These are phyloP conservation scores for Glebionis coronaria DNA, from an alignment of 129 eudicot genomes.

Conservation along the genomic window DNA sequence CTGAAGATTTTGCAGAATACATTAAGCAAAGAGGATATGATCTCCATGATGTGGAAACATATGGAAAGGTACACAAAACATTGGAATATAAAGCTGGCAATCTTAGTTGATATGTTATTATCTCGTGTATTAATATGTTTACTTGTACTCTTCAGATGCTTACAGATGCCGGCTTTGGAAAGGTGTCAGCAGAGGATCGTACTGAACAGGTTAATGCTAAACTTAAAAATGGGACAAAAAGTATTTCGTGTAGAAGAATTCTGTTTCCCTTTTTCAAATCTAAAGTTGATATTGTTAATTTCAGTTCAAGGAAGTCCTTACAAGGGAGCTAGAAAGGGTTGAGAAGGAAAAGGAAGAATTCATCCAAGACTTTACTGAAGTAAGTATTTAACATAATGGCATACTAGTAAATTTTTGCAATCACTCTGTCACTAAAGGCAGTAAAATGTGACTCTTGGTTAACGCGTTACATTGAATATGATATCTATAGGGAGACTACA, in stretches of 20 bases:
- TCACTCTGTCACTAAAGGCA: background rate
- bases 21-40: conserved; percentile 98
- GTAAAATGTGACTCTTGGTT: background rate
- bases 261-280: background rate
- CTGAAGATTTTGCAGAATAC: conserved; percentile 73
- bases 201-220: conserved; percentile 69
- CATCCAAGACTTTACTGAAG: conserved; percentile 82
- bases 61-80: conserved; percentile 62
- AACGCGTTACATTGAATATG: conserved; percentile 7
- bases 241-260: background rate
- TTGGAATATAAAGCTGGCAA: background rate
- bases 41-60: conserved; percentile 87
- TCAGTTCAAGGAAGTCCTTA: conserved; percentile 78
- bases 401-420: background rate
- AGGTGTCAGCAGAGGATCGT: conserved; percentile 90
- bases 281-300: background rate
- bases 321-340: conserved; percentile 71
- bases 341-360: conserved; percentile 84
- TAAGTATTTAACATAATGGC: conserved; percentile 28
- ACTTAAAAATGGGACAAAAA: background rate
- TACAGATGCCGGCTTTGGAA: conserved; percentile 73
- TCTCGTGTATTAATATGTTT: conserved; percentile 7
- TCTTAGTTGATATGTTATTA: conserved; percentile 10
- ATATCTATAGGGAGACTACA: conserved; percentile 70
- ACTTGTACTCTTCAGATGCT: conserved; percentile 61